Evolutionary conservation across 2,329 filamentous ascomycete genomes (phyloP).

Genomic region (Ambrosiella beaveri): DNA sequence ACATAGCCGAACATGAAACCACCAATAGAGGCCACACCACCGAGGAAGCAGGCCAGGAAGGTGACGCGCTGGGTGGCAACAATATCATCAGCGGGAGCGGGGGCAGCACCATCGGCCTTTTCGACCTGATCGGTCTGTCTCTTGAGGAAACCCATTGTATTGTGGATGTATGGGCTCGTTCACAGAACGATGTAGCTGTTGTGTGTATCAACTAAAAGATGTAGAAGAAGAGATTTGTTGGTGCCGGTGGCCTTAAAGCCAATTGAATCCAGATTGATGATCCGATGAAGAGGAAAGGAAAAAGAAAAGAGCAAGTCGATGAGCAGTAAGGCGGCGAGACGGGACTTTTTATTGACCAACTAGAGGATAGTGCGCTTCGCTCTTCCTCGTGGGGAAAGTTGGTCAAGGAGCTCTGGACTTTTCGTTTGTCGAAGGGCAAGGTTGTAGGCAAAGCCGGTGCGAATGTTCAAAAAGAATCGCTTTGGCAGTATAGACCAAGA

Average conservation of each 20-base stretch:
- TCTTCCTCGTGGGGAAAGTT: too few species aligned
- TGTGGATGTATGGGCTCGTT: not conserved
- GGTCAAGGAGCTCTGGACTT: too few species aligned
- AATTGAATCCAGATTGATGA: slow-evolving; percentile 4
- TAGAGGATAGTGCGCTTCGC: not conserved
- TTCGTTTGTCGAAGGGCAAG: too few species aligned
- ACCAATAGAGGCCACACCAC: slow-evolving; percentile 34
- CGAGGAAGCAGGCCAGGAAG: slow-evolving; percentile 29
- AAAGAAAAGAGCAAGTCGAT: not conserved
- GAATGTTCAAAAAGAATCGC: too few species aligned
- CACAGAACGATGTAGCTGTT: not conserved
- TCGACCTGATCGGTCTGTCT: slow-evolving; percentile 13
- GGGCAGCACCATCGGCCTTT: slow-evolving; percentile 7
- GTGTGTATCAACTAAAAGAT: not conserved
- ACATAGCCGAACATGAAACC: slow-evolving; percentile 42
- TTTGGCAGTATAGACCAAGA: too few species aligned
- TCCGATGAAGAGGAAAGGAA: slow-evolving; percentile 10
- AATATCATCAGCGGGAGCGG: not conserved
- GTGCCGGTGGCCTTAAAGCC: not conserved
- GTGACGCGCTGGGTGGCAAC: slow-evolving; percentile 20
- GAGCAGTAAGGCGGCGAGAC: slow-evolving; percentile 3
- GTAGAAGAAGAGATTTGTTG: not conserved
- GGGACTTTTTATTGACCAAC: slow-evolving; percentile 10
- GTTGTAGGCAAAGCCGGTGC: too few species aligned
- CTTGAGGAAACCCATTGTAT: slow-evolving; percentile 12